phyloP scores from a whole-genome alignment of 768 basidiomycete species.

The Mycena amicta region DNA sequence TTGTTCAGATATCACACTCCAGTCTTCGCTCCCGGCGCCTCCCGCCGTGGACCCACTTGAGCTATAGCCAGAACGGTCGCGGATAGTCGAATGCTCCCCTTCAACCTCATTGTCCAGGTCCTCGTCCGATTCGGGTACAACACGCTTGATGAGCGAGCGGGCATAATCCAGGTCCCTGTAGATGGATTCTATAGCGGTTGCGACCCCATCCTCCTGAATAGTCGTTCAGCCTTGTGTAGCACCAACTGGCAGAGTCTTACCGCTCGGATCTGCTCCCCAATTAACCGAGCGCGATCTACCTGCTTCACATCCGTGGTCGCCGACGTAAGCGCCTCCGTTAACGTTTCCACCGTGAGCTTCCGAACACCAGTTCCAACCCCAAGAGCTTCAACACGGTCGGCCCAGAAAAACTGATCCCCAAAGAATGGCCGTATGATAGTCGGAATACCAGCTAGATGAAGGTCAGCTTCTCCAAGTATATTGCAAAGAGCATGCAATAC shows the following conservation, averaged over 20 bases:
- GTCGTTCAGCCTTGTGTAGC: slow-evolving; percentile 4
- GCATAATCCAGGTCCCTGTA: slow-evolving; percentile 97
- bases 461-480: too few relatives aligned
- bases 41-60: slow-evolving; percentile 54
- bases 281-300: slow-evolving; percentile 77
- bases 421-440: slow-evolving; percentile 98
- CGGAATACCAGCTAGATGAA: slow-evolving; percentile 76
- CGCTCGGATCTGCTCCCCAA: slow-evolving; percentile 86
- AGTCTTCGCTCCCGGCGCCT: slow-evolving; percentile 72
- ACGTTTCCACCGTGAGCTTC: slow-evolving; percentile 77
- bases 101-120: slow-evolving; percentile 35
- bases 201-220: slow-evolving; percentile 88
- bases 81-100: slow-evolving; percentile 42
- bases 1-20: slow-evolving; percentile 84
- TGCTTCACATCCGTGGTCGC: slow-evolving; percentile 91
- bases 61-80: slow-evolving; percentile 51
- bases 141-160: slow-evolving; percentile 77
- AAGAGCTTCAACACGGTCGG: slow-evolving; percentile 94
- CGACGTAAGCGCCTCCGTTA: slow-evolving; percentile 75
- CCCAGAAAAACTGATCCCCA: slow-evolving; percentile 98
- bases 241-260: slow-evolving; percentile 43
- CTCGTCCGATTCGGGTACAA: slow-evolving; percentile 31
- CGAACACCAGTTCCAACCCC: slow-evolving; percentile 88
- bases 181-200: slow-evolving; percentile 90
- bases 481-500: too few relatives aligned